A percentile compares a stretch with the other conserved stretches of the same genome.
Conservation (phyloP, 768 basidiomycete species). For the Dentipellis sp. region DNA sequence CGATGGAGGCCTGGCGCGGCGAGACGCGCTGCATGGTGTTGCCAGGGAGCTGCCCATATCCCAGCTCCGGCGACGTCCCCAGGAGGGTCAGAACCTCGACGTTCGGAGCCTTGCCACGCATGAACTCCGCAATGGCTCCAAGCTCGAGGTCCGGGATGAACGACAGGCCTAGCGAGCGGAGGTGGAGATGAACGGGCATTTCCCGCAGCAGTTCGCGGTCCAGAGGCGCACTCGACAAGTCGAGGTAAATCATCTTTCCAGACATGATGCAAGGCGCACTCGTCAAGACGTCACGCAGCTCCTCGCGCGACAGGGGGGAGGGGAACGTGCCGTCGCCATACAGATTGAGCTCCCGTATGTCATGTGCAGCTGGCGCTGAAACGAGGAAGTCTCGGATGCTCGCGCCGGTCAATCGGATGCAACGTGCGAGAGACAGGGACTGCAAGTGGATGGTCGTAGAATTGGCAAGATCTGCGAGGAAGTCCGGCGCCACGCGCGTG, state of each 20-base stretch:
- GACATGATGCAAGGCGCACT: slow-evolving; percentile 72
- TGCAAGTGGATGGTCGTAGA: slow-evolving; percentile 60
- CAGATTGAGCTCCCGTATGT: slow-evolving; percentile 72
- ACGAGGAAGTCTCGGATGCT: slow-evolving; percentile 70
- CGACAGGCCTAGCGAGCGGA: slow-evolving; percentile 87
- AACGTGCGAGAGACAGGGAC: slow-evolving; percentile 79
- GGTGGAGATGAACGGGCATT: slow-evolving; percentile 55
- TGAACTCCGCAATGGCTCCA: slow-evolving; percentile 54
- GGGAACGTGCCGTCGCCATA: slow-evolving; percentile 84
- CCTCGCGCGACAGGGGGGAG: slow-evolving; percentile 56
- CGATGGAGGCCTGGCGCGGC: slow-evolving; percentile 61
- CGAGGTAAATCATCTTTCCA: slow-evolving; percentile 76
- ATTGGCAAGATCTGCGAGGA: slow-evolving; percentile 56
- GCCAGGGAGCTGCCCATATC: slow-evolving; percentile 31
- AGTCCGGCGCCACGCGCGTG: slow-evolving; percentile 71
- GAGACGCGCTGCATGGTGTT: slow-evolving; percentile 20
- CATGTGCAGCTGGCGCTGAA: slow-evolving; percentile 49
- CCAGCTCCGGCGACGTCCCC: slow-evolving; percentile 52
- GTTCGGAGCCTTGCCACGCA: slow-evolving; percentile 56
- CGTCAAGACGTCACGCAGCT: slow-evolving; percentile 59
- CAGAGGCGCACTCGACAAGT: slow-evolving; percentile 78
- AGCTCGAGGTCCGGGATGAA: slow-evolving; percentile 70
- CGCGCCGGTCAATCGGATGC: slow-evolving; percentile 73
- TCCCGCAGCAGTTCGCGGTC: slow-evolving; percentile 36
- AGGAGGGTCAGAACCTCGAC: slow-evolving; percentile 84